phyloP scores from a whole-genome alignment of 1,139 yeast genomes.

The Debaryomyces subglobosus region DNA sequence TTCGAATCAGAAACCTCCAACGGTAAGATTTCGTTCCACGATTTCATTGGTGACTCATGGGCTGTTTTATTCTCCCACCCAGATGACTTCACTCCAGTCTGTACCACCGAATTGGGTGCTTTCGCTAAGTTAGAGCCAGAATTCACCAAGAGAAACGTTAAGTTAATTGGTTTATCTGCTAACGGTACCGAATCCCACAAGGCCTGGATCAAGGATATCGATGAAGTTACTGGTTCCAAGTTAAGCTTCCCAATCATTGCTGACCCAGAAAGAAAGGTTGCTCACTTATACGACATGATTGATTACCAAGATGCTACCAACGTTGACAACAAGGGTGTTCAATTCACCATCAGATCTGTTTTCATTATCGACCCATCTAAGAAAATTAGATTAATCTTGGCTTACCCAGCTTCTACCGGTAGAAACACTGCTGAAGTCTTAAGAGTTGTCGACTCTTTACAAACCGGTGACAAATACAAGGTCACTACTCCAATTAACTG shows the following conservation, averaged over 20 bases:
- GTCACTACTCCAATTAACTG: constrained; percentile 86
- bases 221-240: constrained; percentile 69
- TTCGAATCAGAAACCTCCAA: constrained; percentile 73
- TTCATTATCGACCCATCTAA: constrained; percentile 81
- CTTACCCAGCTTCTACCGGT: constrained; percentile 87
- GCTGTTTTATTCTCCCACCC: constrained; percentile 83
- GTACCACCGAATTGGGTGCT: constrained; percentile 90
- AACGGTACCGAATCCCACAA: constrained; percentile 71
- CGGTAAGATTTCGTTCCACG: constrained; percentile 77
- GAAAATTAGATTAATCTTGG: constrained; percentile 68
- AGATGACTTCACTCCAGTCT: constrained; percentile 86
- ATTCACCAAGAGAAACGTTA: constrained; percentile 73
- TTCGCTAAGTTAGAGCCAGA: constrained; percentile 84
- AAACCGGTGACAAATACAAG: constrained; percentile 70
- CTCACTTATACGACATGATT: constrained; percentile 75
- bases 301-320: constrained; percentile 84
- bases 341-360: constrained; percentile 80
- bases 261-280: constrained; percentile 71
- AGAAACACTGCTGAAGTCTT: constrained; percentile 87
- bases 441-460: constrained; percentile 80
- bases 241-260: constrained; percentile 80
- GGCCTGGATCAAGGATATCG: constrained; percentile 83
- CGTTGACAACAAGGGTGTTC: constrained; percentile 69
- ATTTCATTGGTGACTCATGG: constrained; percentile 77
- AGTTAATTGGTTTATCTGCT: constrained; percentile 79